phyloP scores from a whole-genome alignment of 257 asterid species.

The Dorcoceras hygrometricum region DNA sequence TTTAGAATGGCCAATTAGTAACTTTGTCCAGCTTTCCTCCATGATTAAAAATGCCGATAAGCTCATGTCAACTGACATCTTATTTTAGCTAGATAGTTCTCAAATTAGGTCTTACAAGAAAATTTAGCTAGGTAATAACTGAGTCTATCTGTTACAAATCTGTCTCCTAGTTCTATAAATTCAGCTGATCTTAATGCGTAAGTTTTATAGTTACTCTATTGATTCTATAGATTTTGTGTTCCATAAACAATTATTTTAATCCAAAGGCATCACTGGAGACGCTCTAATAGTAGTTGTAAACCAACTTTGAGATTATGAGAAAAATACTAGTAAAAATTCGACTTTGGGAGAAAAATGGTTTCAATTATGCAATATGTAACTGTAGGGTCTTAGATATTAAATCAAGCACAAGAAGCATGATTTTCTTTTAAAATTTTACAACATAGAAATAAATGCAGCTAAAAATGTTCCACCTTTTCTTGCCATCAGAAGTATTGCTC shows the following conservation, averaged over 20 bases:
- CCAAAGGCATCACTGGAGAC: neutral
- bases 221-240: no score
- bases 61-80: neutral
- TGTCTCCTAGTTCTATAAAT: neutral
- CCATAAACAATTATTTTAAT: neutral
- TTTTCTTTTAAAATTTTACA: neutral
- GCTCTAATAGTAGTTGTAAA: neutral
- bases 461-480: neutral
- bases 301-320: neutral
- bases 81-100: neutral
- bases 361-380: neutral
- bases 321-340: neutral
- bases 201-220: no score
- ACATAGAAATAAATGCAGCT: neutral
- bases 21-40: neutral
- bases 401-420: neutral
- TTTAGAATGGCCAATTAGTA: neutral
- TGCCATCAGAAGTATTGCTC: conserved; percentile 6
- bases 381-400: neutral
- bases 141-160: neutral
- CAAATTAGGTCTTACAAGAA: neutral
- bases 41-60: neutral
- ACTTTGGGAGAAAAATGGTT: neutral
- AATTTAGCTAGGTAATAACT: neutral
- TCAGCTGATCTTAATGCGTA: neutral